Evolutionary conservation across 441 rosid species (phyloP), one percentile per base, ranked within the genome.

Genomic region (Populus hybrid): DNA sequence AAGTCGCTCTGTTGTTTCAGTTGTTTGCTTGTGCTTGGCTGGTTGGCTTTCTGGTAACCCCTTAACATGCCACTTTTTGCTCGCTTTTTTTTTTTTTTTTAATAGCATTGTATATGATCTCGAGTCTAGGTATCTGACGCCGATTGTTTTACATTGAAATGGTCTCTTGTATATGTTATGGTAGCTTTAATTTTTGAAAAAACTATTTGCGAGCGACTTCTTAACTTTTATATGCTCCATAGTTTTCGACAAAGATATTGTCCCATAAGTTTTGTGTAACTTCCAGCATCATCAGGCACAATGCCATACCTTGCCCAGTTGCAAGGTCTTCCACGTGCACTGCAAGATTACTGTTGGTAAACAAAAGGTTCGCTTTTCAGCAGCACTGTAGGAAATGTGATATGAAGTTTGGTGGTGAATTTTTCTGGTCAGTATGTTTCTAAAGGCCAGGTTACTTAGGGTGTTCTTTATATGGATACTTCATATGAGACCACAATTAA

Each of bases 401-500:
- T 21, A 8, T 59, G 64, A 59, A 8, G 11, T 59, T 40, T 40
- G 46, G 46, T 8, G 64, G 64, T n/a, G n/a, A 8, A n/a, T 50
- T 50, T 14, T 50, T 20, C 20, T 57, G 64, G 23, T 4, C 4
- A n/a, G 10, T n/a, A 59, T 57, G 63, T 59, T n/a, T 59, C 24
- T 21, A n/a, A 59, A 11, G 64, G 64, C n/a, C 24, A 59, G 66
- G 66, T 21, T 63, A 24, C 7, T 21, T 63, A 23, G 66, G 40
- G 24, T 76, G 34, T 61, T 76, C 66, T 11, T 68, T 30, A 26
- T 50, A 67, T 67, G 30, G 28, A n/a, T 67, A 50, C 67, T 67
- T 23, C 35, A 10, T 50, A 12, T 32, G 12, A 76, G 5, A 12
- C 26, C 23, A 34, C 42, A 10, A 12, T 21, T 69, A 32, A 16